Conservation (phyloP, 2,329 filamentous ascomycete genomes). For the Fusarium sp. region DNA sequence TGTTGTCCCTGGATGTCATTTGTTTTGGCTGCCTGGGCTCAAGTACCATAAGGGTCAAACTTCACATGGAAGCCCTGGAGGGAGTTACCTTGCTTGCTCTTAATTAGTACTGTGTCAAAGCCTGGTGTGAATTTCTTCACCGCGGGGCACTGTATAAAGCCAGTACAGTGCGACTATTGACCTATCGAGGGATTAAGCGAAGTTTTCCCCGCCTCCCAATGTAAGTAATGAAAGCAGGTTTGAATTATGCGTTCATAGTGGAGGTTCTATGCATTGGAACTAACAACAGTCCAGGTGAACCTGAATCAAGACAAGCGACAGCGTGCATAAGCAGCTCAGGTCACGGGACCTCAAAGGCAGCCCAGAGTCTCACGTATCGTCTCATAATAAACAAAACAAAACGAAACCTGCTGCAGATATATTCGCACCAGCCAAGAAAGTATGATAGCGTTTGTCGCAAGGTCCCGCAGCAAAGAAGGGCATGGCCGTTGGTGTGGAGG, state of each 20-base stretch:
- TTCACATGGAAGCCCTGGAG: not conserved
- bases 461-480: not conserved
- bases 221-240: not conserved
- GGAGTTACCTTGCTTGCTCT: slow-evolving; percentile 1
- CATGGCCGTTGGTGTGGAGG: slow-evolving; percentile 21
- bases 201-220: slow-evolving; percentile 5
- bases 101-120: slow-evolving; percentile 11
- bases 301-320: slow-evolving; percentile 8
- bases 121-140: slow-evolving; percentile 28
- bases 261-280: not conserved
- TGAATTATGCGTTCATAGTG: slow-evolving; percentile 14
- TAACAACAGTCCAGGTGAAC: not conserved
- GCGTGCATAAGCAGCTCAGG: not conserved
- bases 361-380: not conserved
- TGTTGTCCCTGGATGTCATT: slow-evolving; percentile 7
- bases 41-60: not conserved
- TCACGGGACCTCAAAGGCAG: not conserved
- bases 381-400: not conserved
- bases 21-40: not conserved
- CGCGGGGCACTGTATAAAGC: slow-evolving; percentile 22
- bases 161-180: slow-evolving; percentile 12
- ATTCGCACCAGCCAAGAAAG: not conserved
- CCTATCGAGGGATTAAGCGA: slow-evolving; percentile 13
- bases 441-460: not conserved
- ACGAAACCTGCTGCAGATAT: not conserved